Conservation (phyloP, 2,329 filamentous ascomycete genomes). For the Botrytis tulipae region DNA sequence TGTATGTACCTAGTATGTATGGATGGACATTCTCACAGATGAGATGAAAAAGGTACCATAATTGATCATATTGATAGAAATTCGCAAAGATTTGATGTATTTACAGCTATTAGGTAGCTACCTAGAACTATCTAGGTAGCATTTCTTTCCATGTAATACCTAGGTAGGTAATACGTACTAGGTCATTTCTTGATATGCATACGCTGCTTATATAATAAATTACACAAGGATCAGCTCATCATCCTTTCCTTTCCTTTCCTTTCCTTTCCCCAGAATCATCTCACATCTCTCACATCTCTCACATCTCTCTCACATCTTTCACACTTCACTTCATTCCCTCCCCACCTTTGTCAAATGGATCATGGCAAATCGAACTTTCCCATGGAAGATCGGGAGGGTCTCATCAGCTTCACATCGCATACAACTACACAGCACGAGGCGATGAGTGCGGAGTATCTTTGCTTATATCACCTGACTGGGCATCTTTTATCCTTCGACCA, state of each 20-base stretch:
- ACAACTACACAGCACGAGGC: no score
- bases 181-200: neutral
- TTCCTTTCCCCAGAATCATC: neutral
- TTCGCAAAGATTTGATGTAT: no score
- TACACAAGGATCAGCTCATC: neutral
- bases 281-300: neutral
- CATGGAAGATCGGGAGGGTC: neutral
- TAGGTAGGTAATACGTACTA: no score
- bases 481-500: neutral
- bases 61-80: no score
- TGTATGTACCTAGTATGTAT: no score
- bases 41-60: no score
- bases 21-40: no score
- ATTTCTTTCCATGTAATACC: no score
- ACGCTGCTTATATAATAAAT: neutral
- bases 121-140: no score
- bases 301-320: neutral
- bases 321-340: neutral
- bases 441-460: neutral
- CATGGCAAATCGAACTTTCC: constrained; percentile 2
- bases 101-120: no score
- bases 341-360: neutral
- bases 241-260: no score
- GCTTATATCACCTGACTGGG: neutral
- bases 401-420: neutral